Percentiles rank a stretch among this genome's conserved stretches.
These are phyloP conservation scores for Trypanosoma mega DNA, from an alignment of 208 protist genomes.

Conservation along the genomic window DNA sequence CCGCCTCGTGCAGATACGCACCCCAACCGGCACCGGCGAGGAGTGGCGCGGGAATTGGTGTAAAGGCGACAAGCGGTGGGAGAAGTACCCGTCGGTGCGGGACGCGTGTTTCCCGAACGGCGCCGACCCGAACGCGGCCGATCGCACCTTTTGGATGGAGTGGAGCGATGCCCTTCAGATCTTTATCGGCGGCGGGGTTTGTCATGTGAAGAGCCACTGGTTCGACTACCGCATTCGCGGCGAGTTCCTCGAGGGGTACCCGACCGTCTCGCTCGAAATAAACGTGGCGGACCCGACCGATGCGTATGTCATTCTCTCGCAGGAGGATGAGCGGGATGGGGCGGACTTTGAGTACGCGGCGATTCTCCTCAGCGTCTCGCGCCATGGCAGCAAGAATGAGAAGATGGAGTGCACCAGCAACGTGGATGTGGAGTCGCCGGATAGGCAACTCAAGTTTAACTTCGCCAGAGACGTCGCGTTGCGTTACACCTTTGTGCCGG, in stretches of 20 bases:
- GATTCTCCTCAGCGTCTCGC: conserved; percentile 64
- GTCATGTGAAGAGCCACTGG: conserved; percentile 62
- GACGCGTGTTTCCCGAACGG: conserved; percentile 45
- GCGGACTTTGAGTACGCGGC: conserved; percentile 49
- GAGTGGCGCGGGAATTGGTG: conserved; percentile 73
- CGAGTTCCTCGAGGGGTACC: conserved; percentile 52
- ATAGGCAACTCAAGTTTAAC: conserved; percentile 72
- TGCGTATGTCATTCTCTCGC: conserved; percentile 63
- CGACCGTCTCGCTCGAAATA: conserved; percentile 61
- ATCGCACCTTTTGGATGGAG: conserved; percentile 84
- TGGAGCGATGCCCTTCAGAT: conserved; percentile 60
- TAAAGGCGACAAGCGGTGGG: conserved; percentile 63
- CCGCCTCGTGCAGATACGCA: conserved; percentile 66
- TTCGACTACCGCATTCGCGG: conserved; percentile 80
- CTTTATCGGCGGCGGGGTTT: conserved; percentile 71
- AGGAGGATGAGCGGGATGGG: conserved; percentile 70
- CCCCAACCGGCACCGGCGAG: conserved; percentile 65
- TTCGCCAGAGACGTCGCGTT: conserved; percentile 74
- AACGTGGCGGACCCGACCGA: conserved; percentile 54
- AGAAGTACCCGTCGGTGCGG: conserved; percentile 57
- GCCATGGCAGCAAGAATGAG: conserved; percentile 56
- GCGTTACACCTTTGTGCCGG: conserved; percentile 62
- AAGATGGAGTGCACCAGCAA: conserved; percentile 67
- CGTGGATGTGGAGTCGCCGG: conserved; percentile 67
- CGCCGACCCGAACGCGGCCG: conserved; percentile 30